Evolutionary conservation across 1,284 basidiomycete genomes (phyloP), one percentile per base, ranked within the genome.

Genomic region (Waitea zeae): DNA sequence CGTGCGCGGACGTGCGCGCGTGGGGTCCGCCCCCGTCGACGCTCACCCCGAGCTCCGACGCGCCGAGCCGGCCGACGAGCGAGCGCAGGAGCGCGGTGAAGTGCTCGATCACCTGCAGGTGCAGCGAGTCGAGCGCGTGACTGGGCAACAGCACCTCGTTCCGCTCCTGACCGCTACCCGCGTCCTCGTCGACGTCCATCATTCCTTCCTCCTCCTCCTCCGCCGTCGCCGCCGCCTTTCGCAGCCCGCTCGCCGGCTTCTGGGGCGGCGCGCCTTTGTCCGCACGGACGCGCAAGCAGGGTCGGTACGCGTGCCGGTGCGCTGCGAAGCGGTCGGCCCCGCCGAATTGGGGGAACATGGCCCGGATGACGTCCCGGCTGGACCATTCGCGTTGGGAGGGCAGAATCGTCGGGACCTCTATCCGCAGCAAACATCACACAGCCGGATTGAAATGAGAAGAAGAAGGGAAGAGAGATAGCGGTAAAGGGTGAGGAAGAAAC

Each of bases 21-120:
- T 44, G 45, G 44, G n/a, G n/a, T n/a, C n/a, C n/a, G n/a, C n/a
- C n/a, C n/a, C 42, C 42, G 35, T 26, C 36, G 12, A 49, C 44
- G 5, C 49, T 48, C 42, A 48, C 45, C 20, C 20, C 42, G 38
- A 38, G 43, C 17, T 51, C 50, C 15, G 61, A 56, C 35, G 61
- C 66, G 19, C 63, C 71, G 12, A 72, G 61, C 37, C 62, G 64
- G 36, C 51, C 53, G 19, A 67, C 71, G 3, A 81, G 58, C 30
- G 68, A 67, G 24, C 61, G 51, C 24, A 83, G 59, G 34, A 78
- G 49, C 28, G 61, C 59, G 17, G 60, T 61, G 48, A 83, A 82
- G 47, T 80, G 70, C 32, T 73, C 69, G 34, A 78, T 61, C 31
- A 81, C 62, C 43, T 78, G 68, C 20, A 69, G 48, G 46, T 83